Percentiles rank a stretch among this genome's conserved stretches.
Conservation (phyloP, 352 stramenopile species). For the Peronospora tabacina region DNA sequence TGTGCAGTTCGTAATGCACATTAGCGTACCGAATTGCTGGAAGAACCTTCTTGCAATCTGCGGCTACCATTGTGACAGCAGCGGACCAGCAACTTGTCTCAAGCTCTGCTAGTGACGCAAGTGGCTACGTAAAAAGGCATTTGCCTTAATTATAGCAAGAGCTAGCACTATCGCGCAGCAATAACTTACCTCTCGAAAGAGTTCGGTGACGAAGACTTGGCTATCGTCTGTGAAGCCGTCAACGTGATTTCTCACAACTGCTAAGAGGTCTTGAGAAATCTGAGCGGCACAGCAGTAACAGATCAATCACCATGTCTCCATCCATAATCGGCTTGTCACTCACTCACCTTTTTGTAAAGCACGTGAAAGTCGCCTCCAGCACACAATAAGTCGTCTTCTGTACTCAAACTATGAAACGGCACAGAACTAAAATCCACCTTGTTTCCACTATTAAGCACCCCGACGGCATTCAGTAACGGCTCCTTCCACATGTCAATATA, state of each 20-base stretch:
- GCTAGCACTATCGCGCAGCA: background rate
- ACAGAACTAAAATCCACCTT: slow-evolving; percentile 44
- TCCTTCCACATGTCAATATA: slow-evolving; percentile 53
- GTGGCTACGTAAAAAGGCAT: slow-evolving; percentile 22
- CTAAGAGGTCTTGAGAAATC: slow-evolving; percentile 46
- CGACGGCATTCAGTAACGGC: slow-evolving; percentile 39
- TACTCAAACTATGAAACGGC: slow-evolving; percentile 38
- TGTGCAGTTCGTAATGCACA: background rate
- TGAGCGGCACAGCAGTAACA: slow-evolving; percentile 18
- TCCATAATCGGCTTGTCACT: background rate
- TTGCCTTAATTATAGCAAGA: background rate
- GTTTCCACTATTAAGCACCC: slow-evolving; percentile 31
- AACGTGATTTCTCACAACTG: slow-evolving; percentile 29
- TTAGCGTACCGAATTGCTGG: slow-evolving; percentile 58
- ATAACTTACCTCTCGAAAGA: slow-evolving; percentile 34
- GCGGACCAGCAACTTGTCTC: slow-evolving; percentile 61
- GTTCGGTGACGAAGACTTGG: slow-evolving; percentile 38
- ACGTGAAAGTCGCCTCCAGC: slow-evolving; percentile 70
- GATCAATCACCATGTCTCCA: background rate
- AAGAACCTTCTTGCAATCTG: slow-evolving; percentile 84
- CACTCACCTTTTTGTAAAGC: slow-evolving; percentile 43
- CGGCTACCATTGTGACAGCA: slow-evolving; percentile 46
- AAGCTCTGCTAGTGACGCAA: slow-evolving; percentile 33
- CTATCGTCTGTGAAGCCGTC: slow-evolving; percentile 39
- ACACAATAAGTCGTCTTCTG: slow-evolving; percentile 60